Conservation (phyloP, 164 flowering plant species). For the Saururus chinensis region DNA sequence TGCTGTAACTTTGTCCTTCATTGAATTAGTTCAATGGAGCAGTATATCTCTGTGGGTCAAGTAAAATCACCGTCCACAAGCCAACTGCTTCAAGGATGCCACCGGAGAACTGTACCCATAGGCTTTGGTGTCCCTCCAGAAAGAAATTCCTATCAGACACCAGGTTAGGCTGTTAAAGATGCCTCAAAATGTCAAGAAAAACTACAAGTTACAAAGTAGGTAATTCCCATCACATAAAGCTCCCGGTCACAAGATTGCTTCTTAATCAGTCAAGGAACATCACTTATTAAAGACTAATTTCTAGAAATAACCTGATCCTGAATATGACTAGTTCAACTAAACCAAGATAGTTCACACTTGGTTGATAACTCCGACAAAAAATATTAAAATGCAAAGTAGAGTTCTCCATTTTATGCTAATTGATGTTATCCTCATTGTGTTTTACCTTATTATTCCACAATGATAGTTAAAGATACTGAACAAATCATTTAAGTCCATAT, state of each 20-base stretch:
- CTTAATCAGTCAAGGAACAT: background rate
- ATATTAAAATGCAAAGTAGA: too few relatives aligned
- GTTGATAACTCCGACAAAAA: too few relatives aligned
- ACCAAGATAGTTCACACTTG: too few relatives aligned
- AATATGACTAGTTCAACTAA: too few relatives aligned
- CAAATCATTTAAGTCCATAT: too few relatives aligned
- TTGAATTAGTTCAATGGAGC: background rate
- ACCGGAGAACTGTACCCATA: conserved; percentile 58
- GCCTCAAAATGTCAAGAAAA: background rate
- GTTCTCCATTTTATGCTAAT: too few relatives aligned
- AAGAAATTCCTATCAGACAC: conserved; percentile 42
- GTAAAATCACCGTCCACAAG: conserved; percentile 26
- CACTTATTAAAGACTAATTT: too few relatives aligned
- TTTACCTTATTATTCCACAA: too few relatives aligned
- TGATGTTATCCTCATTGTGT: too few relatives aligned
- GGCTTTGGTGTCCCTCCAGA: conserved; percentile 70
- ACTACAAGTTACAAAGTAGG: background rate
- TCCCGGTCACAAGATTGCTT: background rate
- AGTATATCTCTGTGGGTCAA: background rate
- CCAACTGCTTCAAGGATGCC: conserved; percentile 51
- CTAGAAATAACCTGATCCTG: too few relatives aligned
- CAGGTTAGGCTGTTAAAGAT: background rate
- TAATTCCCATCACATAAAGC: background rate
- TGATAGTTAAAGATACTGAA: too few relatives aligned
- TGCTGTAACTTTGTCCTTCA: background rate